Conservation (phyloP, 805 yeast genomes). For the Suhomyces pyralidae region DNA sequence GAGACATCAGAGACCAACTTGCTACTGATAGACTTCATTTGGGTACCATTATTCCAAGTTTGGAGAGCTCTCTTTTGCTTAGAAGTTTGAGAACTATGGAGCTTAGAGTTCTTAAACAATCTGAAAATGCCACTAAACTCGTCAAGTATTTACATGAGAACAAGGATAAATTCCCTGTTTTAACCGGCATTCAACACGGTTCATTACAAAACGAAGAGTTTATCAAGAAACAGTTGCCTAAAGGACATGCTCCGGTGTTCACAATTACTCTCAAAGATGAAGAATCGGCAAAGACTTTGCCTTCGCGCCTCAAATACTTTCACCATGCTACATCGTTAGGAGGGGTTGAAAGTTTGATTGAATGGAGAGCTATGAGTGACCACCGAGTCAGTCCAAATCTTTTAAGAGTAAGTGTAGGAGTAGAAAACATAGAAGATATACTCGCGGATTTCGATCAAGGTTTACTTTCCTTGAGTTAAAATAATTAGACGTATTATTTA, state of each 20-base stretch:
- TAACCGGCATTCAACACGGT: slow-evolving; percentile 62
- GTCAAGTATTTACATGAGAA: slow-evolving; percentile 59
- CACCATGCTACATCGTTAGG: slow-evolving; percentile 93
- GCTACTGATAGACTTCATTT: slow-evolving; percentile 61
- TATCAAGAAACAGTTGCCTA: slow-evolving; percentile 62
- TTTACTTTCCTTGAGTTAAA: background rate
- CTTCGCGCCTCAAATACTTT: slow-evolving; percentile 64
- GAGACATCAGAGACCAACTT: slow-evolving; percentile 43
- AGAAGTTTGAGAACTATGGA: slow-evolving; percentile 82
- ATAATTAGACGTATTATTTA: too few relatives aligned
- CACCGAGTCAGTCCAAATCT: slow-evolving; percentile 51
- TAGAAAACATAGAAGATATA: slow-evolving; percentile 73
- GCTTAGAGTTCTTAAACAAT: slow-evolving; percentile 65
- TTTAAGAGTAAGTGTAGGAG: slow-evolving; percentile 76
- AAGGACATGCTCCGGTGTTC: slow-evolving; percentile 71
- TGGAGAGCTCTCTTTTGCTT: slow-evolving; percentile 70
- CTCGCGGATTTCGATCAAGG: slow-evolving; percentile 49
- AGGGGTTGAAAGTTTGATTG: slow-evolving; percentile 86
- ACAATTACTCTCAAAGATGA: slow-evolving; percentile 52
- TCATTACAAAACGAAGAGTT: slow-evolving; percentile 71
- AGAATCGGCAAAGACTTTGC: slow-evolving; percentile 59
- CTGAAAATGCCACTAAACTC: slow-evolving; percentile 56
- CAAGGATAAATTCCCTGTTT: slow-evolving; percentile 42
- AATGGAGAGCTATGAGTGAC: slow-evolving; percentile 81
- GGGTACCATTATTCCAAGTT: slow-evolving; percentile 76